These are phyloP conservation scores for Teratosphaeria nubilosa DNA, from an alignment of 2,329 filamentous ascomycete genomes.

Conservation along the genomic window DNA sequence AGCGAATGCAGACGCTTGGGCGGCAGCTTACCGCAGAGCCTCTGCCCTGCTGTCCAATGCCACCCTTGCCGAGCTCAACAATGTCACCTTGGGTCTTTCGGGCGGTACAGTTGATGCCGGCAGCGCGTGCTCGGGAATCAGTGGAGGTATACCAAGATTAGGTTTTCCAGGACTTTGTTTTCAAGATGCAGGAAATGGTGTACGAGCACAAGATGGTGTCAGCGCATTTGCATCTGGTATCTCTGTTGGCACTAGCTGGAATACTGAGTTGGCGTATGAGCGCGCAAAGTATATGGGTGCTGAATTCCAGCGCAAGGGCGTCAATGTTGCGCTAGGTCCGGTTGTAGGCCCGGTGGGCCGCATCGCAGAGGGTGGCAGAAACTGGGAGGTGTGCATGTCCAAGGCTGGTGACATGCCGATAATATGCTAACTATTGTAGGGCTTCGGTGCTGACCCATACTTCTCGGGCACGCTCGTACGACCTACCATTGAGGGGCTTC, in stretches of 20 bases:
- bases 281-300: constrained; percentile 24
- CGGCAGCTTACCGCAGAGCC: not conserved
- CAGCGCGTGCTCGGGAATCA: constrained; percentile 26
- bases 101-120: constrained; percentile 1
- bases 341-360: constrained; percentile 22
- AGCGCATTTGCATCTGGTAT: constrained; percentile 30
- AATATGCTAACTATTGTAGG: not conserved
- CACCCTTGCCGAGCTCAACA: constrained; percentile 25
- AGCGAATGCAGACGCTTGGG: not conserved
- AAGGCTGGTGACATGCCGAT: not conserved
- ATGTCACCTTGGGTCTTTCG: constrained; percentile 24
- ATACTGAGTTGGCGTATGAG: constrained; percentile 23
- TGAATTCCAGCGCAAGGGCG: constrained; percentile 24
- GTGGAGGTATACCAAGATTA: constrained; percentile 26
- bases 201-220: constrained; percentile 22
- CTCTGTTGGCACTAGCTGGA: constrained; percentile 30
- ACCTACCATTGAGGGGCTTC: constrained; percentile 19
- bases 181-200: constrained; percentile 28
- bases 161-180: constrained; percentile 27
- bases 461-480: constrained; percentile 17
- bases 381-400: constrained; percentile 36
- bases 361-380: constrained; percentile 15
- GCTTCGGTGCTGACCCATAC: constrained; percentile 20
- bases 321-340: constrained; percentile 22
- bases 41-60: not conserved